Percentiles rank a stretch among this genome's conserved stretches.
phyloP scores from a whole-genome alignment of 305 asterid genomes.

The Petunia hybrid region DNA sequence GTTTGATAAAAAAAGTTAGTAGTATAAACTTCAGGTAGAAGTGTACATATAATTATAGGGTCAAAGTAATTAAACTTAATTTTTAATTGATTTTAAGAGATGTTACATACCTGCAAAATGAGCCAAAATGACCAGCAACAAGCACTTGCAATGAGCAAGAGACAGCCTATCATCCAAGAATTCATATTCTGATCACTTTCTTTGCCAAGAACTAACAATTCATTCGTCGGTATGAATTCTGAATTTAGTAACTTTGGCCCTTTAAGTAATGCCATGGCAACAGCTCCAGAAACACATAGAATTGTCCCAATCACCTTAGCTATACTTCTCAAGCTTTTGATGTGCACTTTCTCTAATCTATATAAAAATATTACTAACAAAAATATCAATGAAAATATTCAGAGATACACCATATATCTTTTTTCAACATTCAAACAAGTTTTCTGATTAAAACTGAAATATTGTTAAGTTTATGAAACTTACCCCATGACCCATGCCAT shows the following conservation, averaged over 20 bases:
- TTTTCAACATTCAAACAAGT: not conserved
- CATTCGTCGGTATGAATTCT: constrained; percentile 42
- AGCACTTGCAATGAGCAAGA: constrained; percentile 53
- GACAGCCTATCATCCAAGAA: constrained; percentile 57
- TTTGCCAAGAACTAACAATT: constrained; percentile 30
- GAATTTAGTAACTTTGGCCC: constrained; percentile 71
- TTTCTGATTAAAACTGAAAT: not conserved
- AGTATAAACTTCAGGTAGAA: not conserved
- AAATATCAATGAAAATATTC: not conserved
- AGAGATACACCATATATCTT: not conserved
- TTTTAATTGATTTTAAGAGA: not conserved
- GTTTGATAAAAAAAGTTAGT: not conserved
- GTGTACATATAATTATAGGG: not conserved
- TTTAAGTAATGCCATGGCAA: constrained; percentile 63
- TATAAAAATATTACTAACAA: not conserved
- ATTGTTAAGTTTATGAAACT: not conserved
- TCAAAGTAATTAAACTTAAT: no score
- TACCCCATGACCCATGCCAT: constrained; percentile 71
- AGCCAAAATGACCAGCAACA: constrained; percentile 71
- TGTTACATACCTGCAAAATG: constrained; percentile 55
- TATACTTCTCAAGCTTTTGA: constrained; percentile 56
- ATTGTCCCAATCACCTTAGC: constrained; percentile 69
- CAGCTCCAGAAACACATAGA: constrained; percentile 65
- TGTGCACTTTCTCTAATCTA: constrained; percentile 61
- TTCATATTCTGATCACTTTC: constrained; percentile 31